Evolutionary conservation across 805 yeast genomes (phyloP).

Genomic region (baker's yeast (Saccharomyces cerevisiae)): DNA sequence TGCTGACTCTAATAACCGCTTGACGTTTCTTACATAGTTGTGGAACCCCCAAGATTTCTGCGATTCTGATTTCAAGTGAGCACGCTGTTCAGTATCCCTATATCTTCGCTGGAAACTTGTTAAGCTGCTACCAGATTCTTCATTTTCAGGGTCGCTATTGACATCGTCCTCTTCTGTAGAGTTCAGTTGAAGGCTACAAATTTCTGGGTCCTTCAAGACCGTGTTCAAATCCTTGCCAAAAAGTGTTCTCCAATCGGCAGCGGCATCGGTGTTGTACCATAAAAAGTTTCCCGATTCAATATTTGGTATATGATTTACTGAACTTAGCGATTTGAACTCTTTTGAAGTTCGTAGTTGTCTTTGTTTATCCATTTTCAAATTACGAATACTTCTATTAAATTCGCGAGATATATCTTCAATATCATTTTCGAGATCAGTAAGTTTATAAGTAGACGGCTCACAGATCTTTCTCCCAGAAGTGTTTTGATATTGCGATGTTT

Average conservation of each 20-base stretch:
- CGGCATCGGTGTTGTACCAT: not conserved
- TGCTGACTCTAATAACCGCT: conserved; percentile 7
- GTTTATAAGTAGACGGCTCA: not conserved
- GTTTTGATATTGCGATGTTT: not conserved
- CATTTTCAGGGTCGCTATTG: not conserved
- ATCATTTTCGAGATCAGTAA: not conserved
- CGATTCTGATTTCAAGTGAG: not conserved
- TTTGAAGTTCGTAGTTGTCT: not conserved
- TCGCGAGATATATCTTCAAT: not conserved
- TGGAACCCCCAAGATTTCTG: conserved; percentile 14
- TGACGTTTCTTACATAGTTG: conserved; percentile 14
- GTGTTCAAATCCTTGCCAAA: not conserved
- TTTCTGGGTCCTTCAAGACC: not conserved
- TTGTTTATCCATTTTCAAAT: not conserved
- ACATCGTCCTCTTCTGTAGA: not conserved
- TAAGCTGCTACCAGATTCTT: not conserved
- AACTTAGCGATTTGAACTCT: not conserved
- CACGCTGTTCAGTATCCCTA: not conserved
- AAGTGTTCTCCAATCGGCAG: not conserved
- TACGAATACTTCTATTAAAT: not conserved
- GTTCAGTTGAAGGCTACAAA: not conserved
- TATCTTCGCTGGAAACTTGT: not conserved
- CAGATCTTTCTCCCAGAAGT: not conserved
- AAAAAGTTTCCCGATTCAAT: not conserved
- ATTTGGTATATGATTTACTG: not conserved